These are phyloP conservation scores for Ganoderma lucidum DNA, from an alignment of 1,284 basidiomycete genomes.

Conservation along the genomic window DNA sequence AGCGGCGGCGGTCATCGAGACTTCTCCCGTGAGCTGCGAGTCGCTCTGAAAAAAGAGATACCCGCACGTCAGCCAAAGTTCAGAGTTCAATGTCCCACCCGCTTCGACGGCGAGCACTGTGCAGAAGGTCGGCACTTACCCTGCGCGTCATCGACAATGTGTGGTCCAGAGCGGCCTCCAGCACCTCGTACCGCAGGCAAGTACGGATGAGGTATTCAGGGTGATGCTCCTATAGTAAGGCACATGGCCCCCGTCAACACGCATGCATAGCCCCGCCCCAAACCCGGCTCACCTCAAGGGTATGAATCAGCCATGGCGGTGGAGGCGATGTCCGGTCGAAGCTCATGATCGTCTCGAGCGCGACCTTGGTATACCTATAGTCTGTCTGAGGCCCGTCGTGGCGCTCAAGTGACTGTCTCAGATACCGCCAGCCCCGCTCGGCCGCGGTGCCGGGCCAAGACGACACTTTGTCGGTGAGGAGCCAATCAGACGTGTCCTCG, in stretches of 20 bases:
- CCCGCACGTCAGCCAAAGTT: slow-evolving; percentile 13
- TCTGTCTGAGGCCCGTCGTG: slow-evolving; percentile 82
- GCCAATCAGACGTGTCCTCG: slow-evolving; percentile 78
- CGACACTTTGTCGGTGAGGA: slow-evolving; percentile 80
- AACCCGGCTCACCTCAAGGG: slow-evolving; percentile 66
- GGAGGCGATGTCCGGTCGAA: slow-evolving; percentile 68
- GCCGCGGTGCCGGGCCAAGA: slow-evolving; percentile 86
- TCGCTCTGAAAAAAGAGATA: slow-evolving; percentile 55
- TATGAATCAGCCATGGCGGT: slow-evolving; percentile 85
- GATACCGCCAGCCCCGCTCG: slow-evolving; percentile 89
- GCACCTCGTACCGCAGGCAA: slow-evolving; percentile 78
- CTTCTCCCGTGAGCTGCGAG: slow-evolving; percentile 60
- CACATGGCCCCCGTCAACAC: slow-evolving; percentile 11
- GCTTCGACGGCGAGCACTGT: slow-evolving; percentile 1
- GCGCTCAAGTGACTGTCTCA: slow-evolving; percentile 81
- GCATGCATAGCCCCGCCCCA: slow-evolving; percentile 23
- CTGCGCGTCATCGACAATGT: slow-evolving; percentile 74
- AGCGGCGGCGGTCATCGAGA: slow-evolving; percentile 61
- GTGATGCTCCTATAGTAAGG: slow-evolving; percentile 63
- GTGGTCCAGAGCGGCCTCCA: slow-evolving; percentile 82
- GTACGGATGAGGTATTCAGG: slow-evolving; percentile 82
- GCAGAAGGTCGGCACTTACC: slow-evolving; percentile 50
- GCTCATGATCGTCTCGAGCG: slow-evolving; percentile 80
- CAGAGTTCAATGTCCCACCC: slow-evolving; percentile 6
- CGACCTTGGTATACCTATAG: slow-evolving; percentile 77